Base-by-base conservation (phyloP, 345 rosid species). In the Citrus inodora region DNA sequence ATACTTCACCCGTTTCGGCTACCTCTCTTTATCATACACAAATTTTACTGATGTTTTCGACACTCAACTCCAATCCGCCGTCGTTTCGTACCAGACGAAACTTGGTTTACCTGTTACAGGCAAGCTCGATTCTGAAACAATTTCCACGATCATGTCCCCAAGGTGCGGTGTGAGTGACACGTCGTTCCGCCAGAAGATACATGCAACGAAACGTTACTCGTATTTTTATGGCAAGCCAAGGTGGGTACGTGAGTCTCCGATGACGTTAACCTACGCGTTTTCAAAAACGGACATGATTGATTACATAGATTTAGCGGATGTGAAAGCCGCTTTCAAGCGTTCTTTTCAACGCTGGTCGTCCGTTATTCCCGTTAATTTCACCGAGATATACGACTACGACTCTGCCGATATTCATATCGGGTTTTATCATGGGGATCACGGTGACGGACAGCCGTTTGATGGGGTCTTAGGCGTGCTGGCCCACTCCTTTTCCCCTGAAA, bases 401-500 rank as follows among this genome's bases (percentile, higher is more conserved):
- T 3, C 77, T 10, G 97, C 99, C 2, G 88, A 95, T 72, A 83
- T 95, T 25, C 83, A 58, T 56, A 93, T 95, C 70, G 97, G 94
- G 53, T 95, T 94, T 56, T 90, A 84, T 73, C 19, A 65, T 0
- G 85, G 91, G 0, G 92, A 88, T 64, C 99, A 95, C 80, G 97
- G 98, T 8, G 99, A 95, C 64, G 95, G 99, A 0, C 74, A 89
- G 56, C 89, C 99, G 81, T 95, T 95, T 48, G 98, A 95, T 77
- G 98, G 99, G 62, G 97, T 90, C 21, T 80, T 92, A 9, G 97
- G 98, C 38, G 92, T 94, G 33, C 78, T 93, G 75, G 98, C 89
- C 5, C 98, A 95, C 81, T 94, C 98, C 3, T 95, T 93, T 76
- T 89, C 98, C 32, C 99, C 98, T 42, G 90, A 89, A 73, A 92